Conservation (phyloP, 2,329 filamentous ascomycete genomes). For the Fusarium austroafricanum region DNA sequence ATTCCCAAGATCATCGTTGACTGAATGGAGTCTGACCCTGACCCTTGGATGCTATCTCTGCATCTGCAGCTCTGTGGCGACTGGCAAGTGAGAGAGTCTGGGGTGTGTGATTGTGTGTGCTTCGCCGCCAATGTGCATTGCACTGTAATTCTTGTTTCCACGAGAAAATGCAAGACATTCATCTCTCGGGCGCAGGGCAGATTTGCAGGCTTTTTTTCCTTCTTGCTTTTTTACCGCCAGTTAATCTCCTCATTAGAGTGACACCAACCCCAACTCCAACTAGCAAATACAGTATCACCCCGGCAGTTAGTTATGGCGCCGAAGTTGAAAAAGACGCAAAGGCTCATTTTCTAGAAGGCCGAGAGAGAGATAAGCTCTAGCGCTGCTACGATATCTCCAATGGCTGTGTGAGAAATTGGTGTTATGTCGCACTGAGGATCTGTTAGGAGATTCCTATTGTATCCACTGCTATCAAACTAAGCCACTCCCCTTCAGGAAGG, state of each 20-base stretch:
- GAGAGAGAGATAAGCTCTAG: constrained; percentile 24
- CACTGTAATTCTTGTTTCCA: neutral
- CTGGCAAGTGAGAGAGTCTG: neutral
- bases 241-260: constrained; percentile 12
- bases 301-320: neutral
- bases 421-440: neutral
- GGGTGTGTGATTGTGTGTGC: constrained; percentile 3
- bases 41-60: constrained; percentile 9
- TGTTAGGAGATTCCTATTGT: constrained; percentile 9
- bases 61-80: constrained; percentile 13
- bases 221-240: neutral
- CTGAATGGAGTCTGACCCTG: constrained; percentile 8
- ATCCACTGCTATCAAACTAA: constrained; percentile 33
- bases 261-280: neutral
- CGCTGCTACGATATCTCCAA: constrained; percentile 2
- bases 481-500: constrained; percentile 37
- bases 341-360: constrained; percentile 22
- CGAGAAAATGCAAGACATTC: neutral
- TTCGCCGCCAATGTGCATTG: constrained; percentile 19
- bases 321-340: constrained; percentile 11
- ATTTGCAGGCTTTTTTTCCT: constrained; percentile 1
- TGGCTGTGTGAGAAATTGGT: neutral
- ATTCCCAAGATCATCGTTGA: constrained; percentile 15
- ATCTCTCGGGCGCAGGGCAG: constrained; percentile 20
- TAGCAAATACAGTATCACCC: constrained; percentile 24